Base-by-base conservation (phyloP, 345 rosid species). In the Dipteronia sinensis region DNA sequence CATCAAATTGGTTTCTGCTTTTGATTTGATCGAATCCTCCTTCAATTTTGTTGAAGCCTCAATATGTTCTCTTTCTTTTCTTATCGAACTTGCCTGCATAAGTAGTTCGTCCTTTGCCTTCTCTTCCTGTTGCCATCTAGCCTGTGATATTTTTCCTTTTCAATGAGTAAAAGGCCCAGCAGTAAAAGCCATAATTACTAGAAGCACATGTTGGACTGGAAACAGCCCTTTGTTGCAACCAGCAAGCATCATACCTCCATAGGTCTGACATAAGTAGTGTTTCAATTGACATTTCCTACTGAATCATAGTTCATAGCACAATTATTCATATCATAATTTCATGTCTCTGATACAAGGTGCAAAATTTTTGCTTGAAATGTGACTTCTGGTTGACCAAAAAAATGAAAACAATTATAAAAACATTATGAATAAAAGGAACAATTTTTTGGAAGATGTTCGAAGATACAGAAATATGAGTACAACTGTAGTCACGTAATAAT, bases 71-170 rank as follows among this genome's bases (percentile, higher is more conserved):
- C 83, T 85, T 64, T 85, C 91, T 81, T 88, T 89, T 83, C 87
- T 82, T 22, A 85, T 71, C n/a, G 81, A 76, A 64, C 74, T 73
- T 29, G 83, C 85, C 83, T 84, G 90, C 69, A 46, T 55, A 66
- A 86, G 76, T 38, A 88, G 76, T 79, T 84, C 92, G 76, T 86
- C 86, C 77, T 82, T 89, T 65, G 82, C 89, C 87, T 86, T 88
- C 85, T 81, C 85, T 81, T 93, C 97, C 81, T 86, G 94, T 71
- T 78, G 83, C 97, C 94, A 87, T 76, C 89, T 87, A 87, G 91
- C 97, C 98, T 94, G 93, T 76, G 80, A 86, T 74, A 69, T 77
- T 81, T 78, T 76, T 61, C 77, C 62, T 78, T 82, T 82, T 78
- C 78, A 80, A 49, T 82, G 79, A 82, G 84, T 78, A 79, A 79